These are phyloP conservation scores for Ustilago bromivora DNA, from an alignment of 1,284 basidiomycete species.

Conservation along the genomic window DNA sequence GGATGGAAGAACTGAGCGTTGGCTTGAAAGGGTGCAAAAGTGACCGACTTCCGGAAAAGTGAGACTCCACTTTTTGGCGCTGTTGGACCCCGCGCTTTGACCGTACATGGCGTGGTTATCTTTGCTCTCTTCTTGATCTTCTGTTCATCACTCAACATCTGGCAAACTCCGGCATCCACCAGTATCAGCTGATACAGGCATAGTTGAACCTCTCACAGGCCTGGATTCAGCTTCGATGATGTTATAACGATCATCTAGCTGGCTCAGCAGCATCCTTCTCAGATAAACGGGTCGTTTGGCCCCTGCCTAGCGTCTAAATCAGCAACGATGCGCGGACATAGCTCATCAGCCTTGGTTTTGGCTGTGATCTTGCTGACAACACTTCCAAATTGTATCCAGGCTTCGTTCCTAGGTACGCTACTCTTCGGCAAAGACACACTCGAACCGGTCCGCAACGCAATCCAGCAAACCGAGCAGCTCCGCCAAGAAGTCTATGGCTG, in stretches of 20 bases:
- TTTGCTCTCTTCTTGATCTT: not conserved
- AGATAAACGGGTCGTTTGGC: not conserved
- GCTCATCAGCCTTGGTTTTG: not conserved
- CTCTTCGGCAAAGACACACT: constrained; percentile 39
- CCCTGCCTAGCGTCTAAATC: not conserved
- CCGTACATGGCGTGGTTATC: not conserved
- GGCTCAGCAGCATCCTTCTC: not conserved
- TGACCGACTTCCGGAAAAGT: not conserved
- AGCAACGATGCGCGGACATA: not conserved
- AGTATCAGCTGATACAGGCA: not conserved
- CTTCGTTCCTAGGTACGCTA: constrained; percentile 17
- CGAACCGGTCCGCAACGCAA: constrained; percentile 33
- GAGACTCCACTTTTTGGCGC: constrained; percentile 8
- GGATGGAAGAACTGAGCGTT: constrained; percentile 10
- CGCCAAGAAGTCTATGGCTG: constrained; percentile 34
- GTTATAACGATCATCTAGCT: not conserved
- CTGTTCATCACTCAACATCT: not conserved
- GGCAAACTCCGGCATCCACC: not conserved
- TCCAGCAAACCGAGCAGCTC: constrained; percentile 30
- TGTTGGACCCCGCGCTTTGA: constrained; percentile 17
- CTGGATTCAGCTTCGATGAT: not conserved
- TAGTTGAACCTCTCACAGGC: not conserved
- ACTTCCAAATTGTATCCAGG: constrained; percentile 5
- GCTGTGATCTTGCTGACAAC: not conserved
- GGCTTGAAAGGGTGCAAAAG: not conserved